Evolutionary conservation across 2,329 filamentous ascomycete species (phyloP).

Genomic region (Aaosphaeria pasadenensis): DNA sequence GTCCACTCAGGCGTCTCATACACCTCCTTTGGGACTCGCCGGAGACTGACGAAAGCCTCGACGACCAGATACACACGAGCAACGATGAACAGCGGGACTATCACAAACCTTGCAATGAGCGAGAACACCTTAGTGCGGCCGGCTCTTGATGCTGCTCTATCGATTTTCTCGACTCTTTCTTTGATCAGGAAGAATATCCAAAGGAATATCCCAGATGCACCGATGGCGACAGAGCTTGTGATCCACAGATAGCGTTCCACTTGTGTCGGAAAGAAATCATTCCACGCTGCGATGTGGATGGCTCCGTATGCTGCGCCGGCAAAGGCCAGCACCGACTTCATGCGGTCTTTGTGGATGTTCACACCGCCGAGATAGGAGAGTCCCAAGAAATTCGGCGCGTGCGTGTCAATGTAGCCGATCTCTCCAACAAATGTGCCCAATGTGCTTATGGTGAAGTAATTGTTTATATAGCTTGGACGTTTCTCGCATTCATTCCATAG

Average conservation of each 20-base stretch:
- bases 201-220: conserved; percentile 19
- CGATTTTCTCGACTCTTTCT: conserved; percentile 12
- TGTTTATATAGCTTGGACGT: conserved; percentile 11
- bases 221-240: conserved; percentile 17
- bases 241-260: conserved; percentile 25
- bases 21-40: conserved; percentile 13
- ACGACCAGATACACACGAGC: conserved; percentile 22
- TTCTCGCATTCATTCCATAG: conserved; percentile 14
- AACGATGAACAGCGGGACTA: conserved; percentile 16
- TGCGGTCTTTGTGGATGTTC: conserved; percentile 15
- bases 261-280: conserved; percentile 21
- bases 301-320: conserved; percentile 23
- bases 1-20: conserved; percentile 25
- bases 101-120: conserved; percentile 4
- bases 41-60: conserved; percentile 23
- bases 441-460: conserved; percentile 18
- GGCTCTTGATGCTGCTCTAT: conserved; percentile 1
- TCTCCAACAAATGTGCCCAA: conserved; percentile 18
- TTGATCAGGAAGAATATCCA: conserved; percentile 20
- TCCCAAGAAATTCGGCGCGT: conserved; percentile 16
- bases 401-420: conserved; percentile 13
- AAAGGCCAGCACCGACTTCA: conserved; percentile 18
- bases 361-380: conserved; percentile 18
- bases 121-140: conserved; percentile 7
- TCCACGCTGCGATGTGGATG: conserved; percentile 28